Evolutionary conservation across 805 yeast genomes (phyloP), one percentile per base, ranked within the genome.

Genomic region (Maudiozyma bulderi): DNA sequence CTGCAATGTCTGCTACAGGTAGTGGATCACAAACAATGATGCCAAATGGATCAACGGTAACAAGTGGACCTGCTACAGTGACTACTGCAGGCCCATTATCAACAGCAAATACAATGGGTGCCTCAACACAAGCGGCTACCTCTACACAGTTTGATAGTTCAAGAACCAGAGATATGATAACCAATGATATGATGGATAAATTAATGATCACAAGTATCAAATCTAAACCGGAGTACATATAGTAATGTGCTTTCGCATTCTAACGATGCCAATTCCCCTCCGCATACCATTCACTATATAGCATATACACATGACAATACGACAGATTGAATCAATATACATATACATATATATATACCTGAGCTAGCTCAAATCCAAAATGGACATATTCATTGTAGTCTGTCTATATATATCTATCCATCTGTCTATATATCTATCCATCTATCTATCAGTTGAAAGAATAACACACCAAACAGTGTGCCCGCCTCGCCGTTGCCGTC

Each of bases 181-280:
- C 65, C 13, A 54, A 53, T 33, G 69, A 63, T 13, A 61, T 56
- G 55, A 57, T 63, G 64, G 65, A 65, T 41, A 57, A 56, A 43
- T 49, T 65, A 44, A 53, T 65, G 54, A 53, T 54, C 8, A 56
- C 63, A 13, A 64, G 68, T 52, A 59, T 65, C 34, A 61, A 60
- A 47, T 60, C 67, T 20, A 57, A 57, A 6, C 65, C 68, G 11
- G 65, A 58, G 37, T 65, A 62, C 49, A 57, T 65, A n/a, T 40
- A 49, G 30, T 48, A 34, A 14, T n/a, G n/a, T 34, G 4, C 26
- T 20, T 4, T 20, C 26, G 26, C 26, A 2, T 20, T 20, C 26
- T 20, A 20, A 4, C 4, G 26, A 20, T 4, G 26, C 26, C 26
- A 20, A 20, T 4, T 4, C 26, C 26, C 26, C n/a, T n/a, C n/a